Evolutionary conservation across 2,329 filamentous ascomycete genomes (phyloP).

Genomic region (Corinectria fuckeliana): DNA sequence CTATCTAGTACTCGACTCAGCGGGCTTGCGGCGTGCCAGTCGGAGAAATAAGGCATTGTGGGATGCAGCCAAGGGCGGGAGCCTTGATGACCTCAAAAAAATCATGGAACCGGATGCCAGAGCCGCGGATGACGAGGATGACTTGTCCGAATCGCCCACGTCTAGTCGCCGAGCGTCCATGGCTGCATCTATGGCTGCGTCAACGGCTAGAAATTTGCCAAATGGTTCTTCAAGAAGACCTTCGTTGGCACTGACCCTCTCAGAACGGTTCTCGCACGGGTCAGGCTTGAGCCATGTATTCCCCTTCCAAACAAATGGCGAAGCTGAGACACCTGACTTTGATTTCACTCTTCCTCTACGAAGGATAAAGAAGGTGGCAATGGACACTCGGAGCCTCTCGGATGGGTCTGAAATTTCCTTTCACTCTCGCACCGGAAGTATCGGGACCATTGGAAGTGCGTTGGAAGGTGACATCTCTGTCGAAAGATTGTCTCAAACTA

Average conservation of each 20-base stretch:
- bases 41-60: slow-evolving; percentile 85
- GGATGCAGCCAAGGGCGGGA: slow-evolving; percentile 82
- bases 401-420: slow-evolving; percentile 85
- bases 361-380: slow-evolving; percentile 79
- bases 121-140: slow-evolving; percentile 55
- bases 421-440: slow-evolving; percentile 78
- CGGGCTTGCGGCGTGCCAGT: slow-evolving; percentile 82
- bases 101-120: slow-evolving; percentile 77
- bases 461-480: slow-evolving; percentile 88
- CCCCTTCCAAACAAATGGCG: slow-evolving; percentile 73
- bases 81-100: slow-evolving; percentile 74
- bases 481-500: slow-evolving; percentile 76
- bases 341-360: slow-evolving; percentile 47
- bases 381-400: slow-evolving; percentile 89
- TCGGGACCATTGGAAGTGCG: slow-evolving; percentile 74
- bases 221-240: slow-evolving; percentile 52
- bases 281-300: slow-evolving; percentile 83
- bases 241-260: slow-evolving; percentile 49
- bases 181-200: slow-evolving; percentile 42
- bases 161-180: slow-evolving; percentile 55
- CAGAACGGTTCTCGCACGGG: slow-evolving; percentile 61
- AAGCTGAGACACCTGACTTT: slow-evolving; percentile 48
- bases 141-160: slow-evolving; percentile 46
- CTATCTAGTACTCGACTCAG: slow-evolving; percentile 84
- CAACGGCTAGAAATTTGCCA: slow-evolving; percentile 55